Conservation (phyloP, 2,329 filamentous ascomycete genomes). For the Tolypocladium capitatum region DNA sequence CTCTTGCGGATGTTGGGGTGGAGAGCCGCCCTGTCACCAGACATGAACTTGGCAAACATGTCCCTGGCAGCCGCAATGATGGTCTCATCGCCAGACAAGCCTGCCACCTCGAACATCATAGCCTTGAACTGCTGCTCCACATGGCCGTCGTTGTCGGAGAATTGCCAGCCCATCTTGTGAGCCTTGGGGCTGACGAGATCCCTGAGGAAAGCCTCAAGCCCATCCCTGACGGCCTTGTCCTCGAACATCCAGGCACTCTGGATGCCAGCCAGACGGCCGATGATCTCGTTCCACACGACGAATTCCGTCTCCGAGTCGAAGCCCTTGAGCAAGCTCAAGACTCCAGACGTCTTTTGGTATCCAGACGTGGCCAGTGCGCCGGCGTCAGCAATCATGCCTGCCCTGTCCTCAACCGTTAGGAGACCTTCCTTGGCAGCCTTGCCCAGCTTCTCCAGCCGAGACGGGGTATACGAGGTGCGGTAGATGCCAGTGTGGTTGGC, state of each 20-base stretch:
- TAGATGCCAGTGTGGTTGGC: constrained; percentile 90
- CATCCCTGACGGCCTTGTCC: constrained; percentile 57
- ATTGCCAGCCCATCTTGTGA: constrained; percentile 79
- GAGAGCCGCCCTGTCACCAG: constrained; percentile 66
- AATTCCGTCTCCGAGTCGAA: constrained; percentile 77
- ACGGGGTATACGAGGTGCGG: constrained; percentile 74
- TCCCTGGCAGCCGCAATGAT: constrained; percentile 72
- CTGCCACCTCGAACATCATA: constrained; percentile 75
- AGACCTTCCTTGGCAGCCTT: constrained; percentile 60
- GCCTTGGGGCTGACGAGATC: constrained; percentile 66
- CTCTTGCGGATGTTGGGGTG: constrained; percentile 84
- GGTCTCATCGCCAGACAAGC: constrained; percentile 63
- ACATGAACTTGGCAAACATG: constrained; percentile 77
- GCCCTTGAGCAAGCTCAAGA: constrained; percentile 72
- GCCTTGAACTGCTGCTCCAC: constrained; percentile 91
- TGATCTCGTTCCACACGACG: constrained; percentile 90
- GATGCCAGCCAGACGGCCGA: constrained; percentile 63
- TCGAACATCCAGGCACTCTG: constrained; percentile 74
- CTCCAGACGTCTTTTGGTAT: constrained; percentile 84
- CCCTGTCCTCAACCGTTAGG: constrained; percentile 77
- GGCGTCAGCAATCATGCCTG: constrained; percentile 89
- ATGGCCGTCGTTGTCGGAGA: constrained; percentile 73
- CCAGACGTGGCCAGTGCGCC: constrained; percentile 80
- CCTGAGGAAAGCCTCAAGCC: constrained; percentile 71
- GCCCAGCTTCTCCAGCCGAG: constrained; percentile 76